Evolutionary conservation across 1,284 basidiomycete species (phyloP), one percentile per base, ranked within the genome.

Genomic region (Ustilago esculenta): DNA sequence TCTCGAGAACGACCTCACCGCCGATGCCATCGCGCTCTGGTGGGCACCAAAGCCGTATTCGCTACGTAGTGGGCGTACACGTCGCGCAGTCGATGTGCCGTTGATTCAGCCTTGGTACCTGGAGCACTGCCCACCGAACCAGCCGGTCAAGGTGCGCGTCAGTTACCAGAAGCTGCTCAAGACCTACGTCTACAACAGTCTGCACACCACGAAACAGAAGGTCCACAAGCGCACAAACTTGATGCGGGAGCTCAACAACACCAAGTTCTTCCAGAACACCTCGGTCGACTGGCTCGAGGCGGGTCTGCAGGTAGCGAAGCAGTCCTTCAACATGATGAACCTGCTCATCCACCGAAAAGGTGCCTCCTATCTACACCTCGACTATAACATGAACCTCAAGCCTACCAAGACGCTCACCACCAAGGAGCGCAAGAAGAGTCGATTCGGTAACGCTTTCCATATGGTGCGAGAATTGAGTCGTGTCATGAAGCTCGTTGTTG

Each of bases 261-360:
- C 96, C 63, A 98, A 98, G 84, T 98, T 99, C 86, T 98, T 99
- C 89, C 96, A 98, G 85, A 92, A 91, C 18, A 98, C 96, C 7
- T 92, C 88, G 68, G 85, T 98, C 75, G 96, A 99, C 83, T 99
- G 96, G 96, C 95, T 99, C 27, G 96, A 99, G 83, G 96, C 95
- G 4, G 96, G 96, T 79, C 85, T 99, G 64, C 96, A 99, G 84
- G 96, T 99, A 52, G 96, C 94, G 84, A 86, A 95, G 72, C 96
- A 99, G 82, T 95, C 95, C 29, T 98, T 97, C 85, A 99, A 98
- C 85, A 98, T 98, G 96, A 86, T 99, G 69, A 98, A 98, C 83
- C 86, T 99, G 29, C 86, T 98, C 61, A 98, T 99, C 76, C 96
- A 98, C 85, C 94, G 96, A 83, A 99, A 98, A 86, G 91, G 98